A percentile compares a stretch with the other conserved stretches of the same genome.
These are phyloP conservation scores for Colletotrichum eleusines DNA, from an alignment of 2,329 filamentous ascomycete genomes.

Conservation along the genomic window DNA sequence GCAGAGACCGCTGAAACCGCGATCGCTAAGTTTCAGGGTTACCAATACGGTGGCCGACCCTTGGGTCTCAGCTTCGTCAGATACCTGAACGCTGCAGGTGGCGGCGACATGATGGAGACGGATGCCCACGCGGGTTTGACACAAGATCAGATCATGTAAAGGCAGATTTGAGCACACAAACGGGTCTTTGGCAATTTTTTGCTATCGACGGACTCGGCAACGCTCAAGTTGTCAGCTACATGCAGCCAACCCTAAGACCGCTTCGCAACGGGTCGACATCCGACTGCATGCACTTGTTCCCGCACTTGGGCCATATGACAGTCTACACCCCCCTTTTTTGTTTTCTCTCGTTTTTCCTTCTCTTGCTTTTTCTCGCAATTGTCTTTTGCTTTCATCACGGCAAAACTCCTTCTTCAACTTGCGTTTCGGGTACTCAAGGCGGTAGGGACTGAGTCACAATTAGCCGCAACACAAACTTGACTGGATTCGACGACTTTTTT, in stretches of 20 bases:
- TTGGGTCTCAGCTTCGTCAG: slow-evolving; percentile 94
- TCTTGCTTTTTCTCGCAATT: background rate
- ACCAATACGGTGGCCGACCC: slow-evolving; percentile 95
- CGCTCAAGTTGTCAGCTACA: background rate
- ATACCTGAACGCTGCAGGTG: slow-evolving; percentile 79
- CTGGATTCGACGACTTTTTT: background rate
- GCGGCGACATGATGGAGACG: slow-evolving; percentile 83
- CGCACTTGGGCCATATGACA: slow-evolving; percentile 10
- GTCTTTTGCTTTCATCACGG: slow-evolving; percentile 12
- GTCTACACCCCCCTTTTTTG: background rate
- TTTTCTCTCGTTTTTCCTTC: background rate
- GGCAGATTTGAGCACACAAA: background rate
- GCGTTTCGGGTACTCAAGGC: slow-evolving; percentile 4
- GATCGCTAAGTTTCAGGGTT: slow-evolving; percentile 97
- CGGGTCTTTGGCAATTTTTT: background rate
- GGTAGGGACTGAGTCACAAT: background rate
- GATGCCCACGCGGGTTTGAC: slow-evolving; percentile 81
- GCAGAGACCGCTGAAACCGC: slow-evolving; percentile 89
- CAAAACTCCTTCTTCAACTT: slow-evolving; percentile 17
- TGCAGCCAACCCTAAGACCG: background rate
- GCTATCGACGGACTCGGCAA: background rate
- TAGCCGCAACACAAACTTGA: background rate
- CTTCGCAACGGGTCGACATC: background rate
- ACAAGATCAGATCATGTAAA: slow-evolving; percentile 98
- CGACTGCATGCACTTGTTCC: slow-evolving; percentile 14